Conservation (phyloP, 2,329 filamentous ascomycete genomes). For the Pseudocercospora fijiensis region DNA sequence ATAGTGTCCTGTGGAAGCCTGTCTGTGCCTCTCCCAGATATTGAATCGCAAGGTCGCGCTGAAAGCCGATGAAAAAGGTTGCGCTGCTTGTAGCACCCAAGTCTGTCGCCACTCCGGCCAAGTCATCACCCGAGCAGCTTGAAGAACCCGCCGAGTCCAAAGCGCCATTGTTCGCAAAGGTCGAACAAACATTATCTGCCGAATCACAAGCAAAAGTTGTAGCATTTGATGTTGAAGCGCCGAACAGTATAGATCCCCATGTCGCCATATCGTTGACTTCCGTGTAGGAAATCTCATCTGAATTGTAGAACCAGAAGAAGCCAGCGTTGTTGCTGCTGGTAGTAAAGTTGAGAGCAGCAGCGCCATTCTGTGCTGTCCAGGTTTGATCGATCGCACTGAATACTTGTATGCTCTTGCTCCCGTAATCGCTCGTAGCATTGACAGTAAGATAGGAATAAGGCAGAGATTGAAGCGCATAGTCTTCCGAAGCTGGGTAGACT, state of each 20-base stretch:
- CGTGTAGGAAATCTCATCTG: constrained; percentile 27
- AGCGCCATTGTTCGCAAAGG: constrained; percentile 19
- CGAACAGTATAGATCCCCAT: constrained; percentile 30
- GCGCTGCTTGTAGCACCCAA: constrained; percentile 17
- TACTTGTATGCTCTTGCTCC: constrained; percentile 31
- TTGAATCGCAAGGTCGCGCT: constrained; percentile 28
- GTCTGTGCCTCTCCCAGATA: constrained; percentile 30
- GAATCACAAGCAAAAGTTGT: constrained; percentile 15
- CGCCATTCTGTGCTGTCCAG: constrained; percentile 38
- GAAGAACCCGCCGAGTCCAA: constrained; percentile 4
- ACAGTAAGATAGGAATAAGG: constrained; percentile 40
- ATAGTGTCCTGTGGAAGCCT: constrained; percentile 29
- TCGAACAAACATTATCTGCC: constrained; percentile 17
- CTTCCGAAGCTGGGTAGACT: constrained; percentile 32
- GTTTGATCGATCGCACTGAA: constrained; percentile 39
- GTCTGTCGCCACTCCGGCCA: constrained; percentile 26
- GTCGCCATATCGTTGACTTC: constrained; percentile 30
- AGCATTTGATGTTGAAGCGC: background rate
- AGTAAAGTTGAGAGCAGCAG: constrained; percentile 27
- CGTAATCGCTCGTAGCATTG: constrained; percentile 18
- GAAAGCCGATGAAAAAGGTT: constrained; percentile 30
- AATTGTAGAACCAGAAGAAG: constrained; percentile 30
- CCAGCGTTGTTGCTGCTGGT: constrained; percentile 17
- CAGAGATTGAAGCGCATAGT: constrained; percentile 40
- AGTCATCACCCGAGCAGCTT: constrained; percentile 16